Conservation (phyloP, 2,329 filamentous ascomycete genomes). For the Aspergillus eucalypticola region DNA sequence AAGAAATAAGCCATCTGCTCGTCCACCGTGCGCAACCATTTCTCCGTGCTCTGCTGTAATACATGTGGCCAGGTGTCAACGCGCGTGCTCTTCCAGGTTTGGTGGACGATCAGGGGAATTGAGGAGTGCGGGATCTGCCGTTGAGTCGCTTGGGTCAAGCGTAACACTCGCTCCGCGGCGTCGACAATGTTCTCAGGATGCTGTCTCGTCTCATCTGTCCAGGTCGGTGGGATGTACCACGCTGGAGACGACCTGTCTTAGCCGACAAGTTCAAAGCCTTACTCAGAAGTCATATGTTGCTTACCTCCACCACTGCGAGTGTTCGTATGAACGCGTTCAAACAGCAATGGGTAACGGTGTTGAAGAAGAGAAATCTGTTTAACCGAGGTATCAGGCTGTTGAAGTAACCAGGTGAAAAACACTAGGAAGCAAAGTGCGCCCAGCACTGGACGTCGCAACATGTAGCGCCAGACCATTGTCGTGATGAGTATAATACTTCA, state of each 20-base stretch:
- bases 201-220: not conserved
- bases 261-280: too few species aligned
- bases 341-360: not conserved
- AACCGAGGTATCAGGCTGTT: not conserved
- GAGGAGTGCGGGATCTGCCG: constrained; percentile 24
- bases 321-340: not conserved
- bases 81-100: constrained; percentile 34
- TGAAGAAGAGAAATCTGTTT: not conserved
- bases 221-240: constrained; percentile 17
- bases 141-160: constrained; percentile 14
- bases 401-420: not conserved
- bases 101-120: constrained; percentile 37
- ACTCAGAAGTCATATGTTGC: not conserved
- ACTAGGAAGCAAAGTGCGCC: not conserved
- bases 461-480: not conserved
- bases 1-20: constrained; percentile 35
- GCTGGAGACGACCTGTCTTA: not conserved
- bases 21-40: constrained; percentile 28
- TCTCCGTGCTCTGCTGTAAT: constrained; percentile 28
- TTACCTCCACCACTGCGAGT: not conserved
- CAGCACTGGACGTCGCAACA: not conserved
- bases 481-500: too few species aligned
- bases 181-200: constrained; percentile 25
- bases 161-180: constrained; percentile 28
- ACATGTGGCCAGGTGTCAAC: constrained; percentile 28